A percentile compares a stretch with the other conserved stretches of the same genome.
These are phyloP conservation scores for Pseudogymnoascus sp. DNA, from an alignment of 2,329 filamentous ascomycete genomes.

Conservation along the genomic window DNA sequence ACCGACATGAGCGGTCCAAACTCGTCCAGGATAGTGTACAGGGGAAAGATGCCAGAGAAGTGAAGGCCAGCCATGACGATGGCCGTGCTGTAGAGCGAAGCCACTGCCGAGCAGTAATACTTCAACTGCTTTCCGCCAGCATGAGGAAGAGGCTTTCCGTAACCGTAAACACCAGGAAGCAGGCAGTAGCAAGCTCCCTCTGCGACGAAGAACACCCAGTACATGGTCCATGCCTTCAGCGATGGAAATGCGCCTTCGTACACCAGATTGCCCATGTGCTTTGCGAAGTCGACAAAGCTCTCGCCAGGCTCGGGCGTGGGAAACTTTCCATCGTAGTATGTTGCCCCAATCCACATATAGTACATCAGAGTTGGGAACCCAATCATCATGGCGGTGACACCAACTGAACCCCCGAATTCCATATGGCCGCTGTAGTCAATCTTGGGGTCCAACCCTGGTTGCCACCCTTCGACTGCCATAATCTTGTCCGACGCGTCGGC, in stretches of 20 bases:
- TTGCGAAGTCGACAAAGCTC: conserved; percentile 61
- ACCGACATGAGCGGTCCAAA: conserved; percentile 91
- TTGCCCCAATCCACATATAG: conserved; percentile 98
- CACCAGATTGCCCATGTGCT: conserved; percentile 62
- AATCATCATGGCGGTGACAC: conserved; percentile 78
- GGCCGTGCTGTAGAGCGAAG: conserved; percentile 82
- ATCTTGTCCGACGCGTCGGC: conserved; percentile 15
- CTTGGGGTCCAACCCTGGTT: conserved; percentile 51
- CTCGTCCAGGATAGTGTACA: conserved; percentile 90
- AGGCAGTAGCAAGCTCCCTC: conserved; percentile 76
- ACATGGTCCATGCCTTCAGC: conserved; percentile 78
- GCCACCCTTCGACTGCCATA: conserved; percentile 46
- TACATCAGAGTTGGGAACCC: conserved; percentile 94
- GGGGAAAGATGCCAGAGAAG: conserved; percentile 73
- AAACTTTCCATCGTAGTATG: conserved; percentile 80
- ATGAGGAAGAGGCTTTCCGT: conserved; percentile 81
- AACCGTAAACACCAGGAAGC: conserved; percentile 78
- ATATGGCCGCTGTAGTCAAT: conserved; percentile 55
- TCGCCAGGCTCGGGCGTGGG: conserved; percentile 61
- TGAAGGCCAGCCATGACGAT: conserved; percentile 64
- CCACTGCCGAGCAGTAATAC: conserved; percentile 91
- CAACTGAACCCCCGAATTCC: conserved; percentile 85
- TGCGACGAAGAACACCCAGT: conserved; percentile 87
- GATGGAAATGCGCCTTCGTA: conserved; percentile 82
- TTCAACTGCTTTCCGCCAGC: conserved; percentile 75